Conservation (phyloP, 352 stramenopile genomes). For the Pythium rishiriense region DNA sequence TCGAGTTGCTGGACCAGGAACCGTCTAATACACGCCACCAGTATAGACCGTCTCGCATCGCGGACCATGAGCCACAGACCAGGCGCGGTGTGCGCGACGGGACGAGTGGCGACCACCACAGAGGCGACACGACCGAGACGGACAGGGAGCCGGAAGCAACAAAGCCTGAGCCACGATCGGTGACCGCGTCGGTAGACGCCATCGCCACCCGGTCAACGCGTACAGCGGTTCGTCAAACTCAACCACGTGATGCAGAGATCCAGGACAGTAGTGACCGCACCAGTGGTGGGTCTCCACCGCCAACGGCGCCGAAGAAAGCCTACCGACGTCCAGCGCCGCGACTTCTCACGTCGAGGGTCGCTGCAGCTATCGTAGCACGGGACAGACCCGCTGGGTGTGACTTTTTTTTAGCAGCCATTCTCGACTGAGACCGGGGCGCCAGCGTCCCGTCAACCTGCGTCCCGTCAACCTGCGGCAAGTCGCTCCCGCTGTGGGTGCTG, state of each 20-base stretch:
- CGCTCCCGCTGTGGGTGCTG: neutral
- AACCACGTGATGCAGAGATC: neutral
- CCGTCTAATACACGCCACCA: neutral
- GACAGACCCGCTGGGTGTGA: neutral
- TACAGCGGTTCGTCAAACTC: neutral
- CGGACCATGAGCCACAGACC: neutral
- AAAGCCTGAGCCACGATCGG: no score
- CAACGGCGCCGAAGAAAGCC: neutral
- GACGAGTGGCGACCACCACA: no score
- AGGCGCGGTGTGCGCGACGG: neutral
- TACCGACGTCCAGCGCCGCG: neutral
- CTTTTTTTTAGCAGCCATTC: neutral
- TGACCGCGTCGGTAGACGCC: no score
- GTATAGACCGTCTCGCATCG: no score
- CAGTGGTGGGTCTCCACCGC: no score
- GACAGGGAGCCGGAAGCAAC: neutral
- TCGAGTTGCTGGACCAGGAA: neutral
- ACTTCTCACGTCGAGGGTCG: neutral
- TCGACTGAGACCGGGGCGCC: neutral
- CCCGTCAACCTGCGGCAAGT: neutral
- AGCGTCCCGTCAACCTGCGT: no score
- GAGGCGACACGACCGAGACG: constrained; percentile 5
- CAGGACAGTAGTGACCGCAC: neutral
- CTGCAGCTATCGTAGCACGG: neutral
- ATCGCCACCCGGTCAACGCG: neutral